Conservation (phyloP, 352 stramenopile species). For the Discostella stelligera region DNA sequence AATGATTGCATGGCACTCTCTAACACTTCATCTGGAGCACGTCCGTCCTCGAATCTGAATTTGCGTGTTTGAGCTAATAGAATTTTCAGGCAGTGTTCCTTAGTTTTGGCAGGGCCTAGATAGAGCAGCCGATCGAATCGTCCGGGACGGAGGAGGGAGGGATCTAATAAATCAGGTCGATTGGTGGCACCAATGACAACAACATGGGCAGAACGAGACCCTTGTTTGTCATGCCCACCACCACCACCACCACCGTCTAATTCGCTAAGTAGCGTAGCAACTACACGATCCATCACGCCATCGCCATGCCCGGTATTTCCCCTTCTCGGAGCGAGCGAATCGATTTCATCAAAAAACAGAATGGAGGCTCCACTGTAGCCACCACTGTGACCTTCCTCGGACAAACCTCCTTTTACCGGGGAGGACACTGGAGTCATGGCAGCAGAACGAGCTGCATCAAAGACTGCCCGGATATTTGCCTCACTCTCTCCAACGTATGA, state of each 20-base stretch:
- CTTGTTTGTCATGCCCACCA: slow-evolving; percentile 8
- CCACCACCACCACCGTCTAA: slow-evolving; percentile 81
- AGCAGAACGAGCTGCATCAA: slow-evolving; percentile 80
- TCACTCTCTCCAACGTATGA: slow-evolving; percentile 98
- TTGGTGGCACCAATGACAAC: slow-evolving; percentile 97
- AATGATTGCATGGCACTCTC: slow-evolving; percentile 54
- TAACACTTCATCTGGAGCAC: slow-evolving; percentile 40
- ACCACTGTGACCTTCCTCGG: slow-evolving; percentile 64
- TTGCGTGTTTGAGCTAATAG: slow-evolving; percentile 81
- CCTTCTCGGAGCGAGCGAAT: slow-evolving; percentile 91
- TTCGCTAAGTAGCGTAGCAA: slow-evolving; percentile 93
- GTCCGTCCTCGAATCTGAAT: slow-evolving; percentile 58
- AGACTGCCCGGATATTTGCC: slow-evolving; percentile 93
- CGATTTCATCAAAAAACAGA: slow-evolving; percentile 99
- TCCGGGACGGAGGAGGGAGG: slow-evolving; percentile 89
- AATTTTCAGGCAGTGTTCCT: slow-evolving; percentile 87
- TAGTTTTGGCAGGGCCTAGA: slow-evolving; percentile 87
- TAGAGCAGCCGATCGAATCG: slow-evolving; percentile 88
- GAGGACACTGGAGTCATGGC: slow-evolving; percentile 73
- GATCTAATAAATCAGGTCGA: slow-evolving; percentile 94
- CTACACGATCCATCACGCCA: slow-evolving; percentile 94
- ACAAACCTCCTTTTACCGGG: slow-evolving; percentile 86
- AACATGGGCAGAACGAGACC: slow-evolving; percentile 88
- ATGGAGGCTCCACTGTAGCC: slow-evolving; percentile 67
- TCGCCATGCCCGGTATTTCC: slow-evolving; percentile 88